phyloP scores from a whole-genome alignment of 2,329 filamentous ascomycete species.

The Cercospora zeae-maydis region DNA sequence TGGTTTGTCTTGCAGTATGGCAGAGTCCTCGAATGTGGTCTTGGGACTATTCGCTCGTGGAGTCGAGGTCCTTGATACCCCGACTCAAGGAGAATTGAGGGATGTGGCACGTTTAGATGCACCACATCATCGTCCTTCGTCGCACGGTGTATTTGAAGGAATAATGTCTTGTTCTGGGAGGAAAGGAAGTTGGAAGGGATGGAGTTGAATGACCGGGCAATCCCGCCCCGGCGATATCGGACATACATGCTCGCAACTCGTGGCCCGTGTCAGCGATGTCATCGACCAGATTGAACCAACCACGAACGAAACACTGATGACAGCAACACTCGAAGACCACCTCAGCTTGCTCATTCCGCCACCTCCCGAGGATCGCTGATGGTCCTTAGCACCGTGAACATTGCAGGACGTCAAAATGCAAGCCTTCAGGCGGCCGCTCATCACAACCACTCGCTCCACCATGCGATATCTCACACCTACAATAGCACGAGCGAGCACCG shows the following conservation, averaged over 20 bases:
- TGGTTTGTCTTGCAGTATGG: too few species aligned
- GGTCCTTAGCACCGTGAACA: not conserved
- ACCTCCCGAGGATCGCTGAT: not conserved
- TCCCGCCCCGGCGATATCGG: conserved; percentile 1
- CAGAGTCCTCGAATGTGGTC: too few species aligned
- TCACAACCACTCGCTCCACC: not conserved
- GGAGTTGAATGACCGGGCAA: not conserved
- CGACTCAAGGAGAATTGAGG: too few species aligned
- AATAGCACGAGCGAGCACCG: not conserved
- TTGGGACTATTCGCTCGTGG: too few species aligned
- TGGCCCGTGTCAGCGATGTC: conserved; percentile 1
- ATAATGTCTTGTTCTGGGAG: too few species aligned
- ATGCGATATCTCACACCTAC: not conserved
- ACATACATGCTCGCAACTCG: not conserved
- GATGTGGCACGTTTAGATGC: too few species aligned
- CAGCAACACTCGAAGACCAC: not conserved
- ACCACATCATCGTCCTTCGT: too few species aligned
- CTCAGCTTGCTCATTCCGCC: not conserved
- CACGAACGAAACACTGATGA: too few species aligned
- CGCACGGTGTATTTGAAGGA: too few species aligned
- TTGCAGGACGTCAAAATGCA: not conserved
- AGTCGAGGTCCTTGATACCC: too few species aligned
- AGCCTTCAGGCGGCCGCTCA: not conserved
- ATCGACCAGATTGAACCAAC: not conserved
- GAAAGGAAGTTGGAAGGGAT: too few species aligned